These are phyloP conservation scores for Populus deltoides DNA, from an alignment of 345 rosid genomes.

Conservation along the genomic window DNA sequence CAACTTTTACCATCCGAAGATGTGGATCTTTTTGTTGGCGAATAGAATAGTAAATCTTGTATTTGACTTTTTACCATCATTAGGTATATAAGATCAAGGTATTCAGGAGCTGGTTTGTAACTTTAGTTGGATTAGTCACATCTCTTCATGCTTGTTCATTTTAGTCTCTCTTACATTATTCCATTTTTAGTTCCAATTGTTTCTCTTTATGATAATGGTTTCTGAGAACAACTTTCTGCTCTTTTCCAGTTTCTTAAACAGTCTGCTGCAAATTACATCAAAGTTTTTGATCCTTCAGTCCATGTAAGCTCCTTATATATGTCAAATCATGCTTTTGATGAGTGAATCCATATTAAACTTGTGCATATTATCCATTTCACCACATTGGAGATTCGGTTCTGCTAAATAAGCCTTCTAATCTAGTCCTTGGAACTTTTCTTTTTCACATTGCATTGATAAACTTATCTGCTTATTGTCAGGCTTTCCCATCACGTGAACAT, in stretches of 20 bases:
- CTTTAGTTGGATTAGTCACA: not conserved
- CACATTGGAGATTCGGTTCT: not conserved
- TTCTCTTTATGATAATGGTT: slow-evolving; percentile 5
- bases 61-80: not conserved
- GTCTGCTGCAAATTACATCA: slow-evolving; percentile 62
- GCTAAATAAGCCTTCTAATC: not conserved
- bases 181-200: not conserved
- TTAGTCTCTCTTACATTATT: not conserved
- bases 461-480: slow-evolving; percentile 39
- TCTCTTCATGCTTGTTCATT: not conserved
- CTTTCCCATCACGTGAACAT: slow-evolving; percentile 64
- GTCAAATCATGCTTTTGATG: not conserved
- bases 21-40: not conserved
- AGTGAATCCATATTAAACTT: slow-evolving; percentile 10
- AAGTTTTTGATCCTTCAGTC: slow-evolving; percentile 68
- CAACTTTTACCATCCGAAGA: not conserved
- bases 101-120: not conserved
- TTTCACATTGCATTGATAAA: slow-evolving; percentile 11
- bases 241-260: slow-evolving; percentile 71
- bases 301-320: slow-evolving; percentile 56
- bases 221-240: slow-evolving; percentile 1
- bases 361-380: slow-evolving; percentile 6
- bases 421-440: not conserved
- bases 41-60: not conserved
- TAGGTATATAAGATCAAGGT: not conserved